phyloP scores from a whole-genome alignment of 768 basidiomycete genomes.

The Xerocomellus intermedius region DNA sequence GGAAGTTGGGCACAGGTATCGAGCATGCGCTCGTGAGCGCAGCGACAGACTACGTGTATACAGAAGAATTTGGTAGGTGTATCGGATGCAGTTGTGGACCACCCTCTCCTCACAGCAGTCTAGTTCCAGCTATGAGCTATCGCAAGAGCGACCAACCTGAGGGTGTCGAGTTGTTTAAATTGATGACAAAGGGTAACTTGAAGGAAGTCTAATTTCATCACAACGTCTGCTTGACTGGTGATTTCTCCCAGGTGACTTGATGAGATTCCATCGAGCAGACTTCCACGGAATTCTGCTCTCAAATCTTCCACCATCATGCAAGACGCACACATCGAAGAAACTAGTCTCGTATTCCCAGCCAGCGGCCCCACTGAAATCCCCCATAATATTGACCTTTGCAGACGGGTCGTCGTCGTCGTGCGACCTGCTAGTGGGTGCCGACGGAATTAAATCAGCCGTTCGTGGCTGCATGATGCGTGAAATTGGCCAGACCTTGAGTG shows the following conservation, averaged over 20 bases:
- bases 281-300: slow-evolving; percentile 59
- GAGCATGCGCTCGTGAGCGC: slow-evolving; percentile 16
- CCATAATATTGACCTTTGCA: slow-evolving; percentile 52
- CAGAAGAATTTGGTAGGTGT: slow-evolving; percentile 23
- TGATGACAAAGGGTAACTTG: slow-evolving; percentile 53
- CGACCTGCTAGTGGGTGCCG: slow-evolving; percentile 69
- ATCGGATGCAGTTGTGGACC: neutral
- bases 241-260: slow-evolving; percentile 42
- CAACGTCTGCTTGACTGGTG: neutral
- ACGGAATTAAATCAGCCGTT: slow-evolving; percentile 59
- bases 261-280: slow-evolving; percentile 63
- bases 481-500: slow-evolving; percentile 30
- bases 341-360: slow-evolving; percentile 54
- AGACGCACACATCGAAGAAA: slow-evolving; percentile 54
- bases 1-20: slow-evolving; percentile 18
- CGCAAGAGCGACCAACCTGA: slow-evolving; percentile 60
- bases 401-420: slow-evolving; percentile 60
- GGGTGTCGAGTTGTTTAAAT: slow-evolving; percentile 51
- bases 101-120: neutral
- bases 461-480: slow-evolving; percentile 37
- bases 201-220: neutral
- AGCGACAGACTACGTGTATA: slow-evolving; percentile 20
- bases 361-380: slow-evolving; percentile 28
- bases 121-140: slow-evolving; percentile 53
- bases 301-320: slow-evolving; percentile 45